Conservation (phyloP, 768 basidiomycete species). For the Kondoa subrosea region DNA sequence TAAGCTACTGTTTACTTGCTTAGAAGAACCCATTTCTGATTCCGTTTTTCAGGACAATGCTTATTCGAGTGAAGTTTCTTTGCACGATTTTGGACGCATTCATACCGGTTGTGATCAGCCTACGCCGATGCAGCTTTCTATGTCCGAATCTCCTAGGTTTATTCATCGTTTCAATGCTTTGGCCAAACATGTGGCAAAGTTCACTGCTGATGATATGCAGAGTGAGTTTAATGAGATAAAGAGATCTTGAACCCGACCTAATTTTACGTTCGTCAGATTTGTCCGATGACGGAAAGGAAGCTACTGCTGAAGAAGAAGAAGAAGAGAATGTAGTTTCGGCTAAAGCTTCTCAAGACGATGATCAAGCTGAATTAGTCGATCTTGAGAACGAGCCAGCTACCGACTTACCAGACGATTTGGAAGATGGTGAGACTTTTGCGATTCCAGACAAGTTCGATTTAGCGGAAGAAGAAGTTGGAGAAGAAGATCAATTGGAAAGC, state of each 20-base stretch:
- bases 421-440: background rate
- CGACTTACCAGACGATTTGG: background rate
- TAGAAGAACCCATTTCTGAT: background rate
- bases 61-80: slow-evolving; percentile 20
- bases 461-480: background rate
- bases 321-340: background rate
- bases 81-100: slow-evolving; percentile 26
- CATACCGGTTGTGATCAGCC: slow-evolving; percentile 25
- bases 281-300: background rate
- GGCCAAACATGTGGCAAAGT: slow-evolving; percentile 19
- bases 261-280: background rate
- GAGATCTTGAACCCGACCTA: background rate
- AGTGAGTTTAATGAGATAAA: background rate
- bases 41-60: slow-evolving; percentile 23
- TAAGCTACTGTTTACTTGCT: slow-evolving; percentile 4
- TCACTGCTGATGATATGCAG: background rate
- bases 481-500: background rate
- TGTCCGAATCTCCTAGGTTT: slow-evolving; percentile 18
- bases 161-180: slow-evolving; percentile 24
- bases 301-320: background rate
- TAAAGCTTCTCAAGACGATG: background rate
- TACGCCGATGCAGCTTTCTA: slow-evolving; percentile 17
- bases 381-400: background rate
- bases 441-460: background rate
- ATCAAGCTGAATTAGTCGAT: background rate